Evolutionary conservation across 139 green algal species (phyloP), one percentile per base, ranked within the genome.

Genomic region (Astrephomene gubernaculifera): DNA sequence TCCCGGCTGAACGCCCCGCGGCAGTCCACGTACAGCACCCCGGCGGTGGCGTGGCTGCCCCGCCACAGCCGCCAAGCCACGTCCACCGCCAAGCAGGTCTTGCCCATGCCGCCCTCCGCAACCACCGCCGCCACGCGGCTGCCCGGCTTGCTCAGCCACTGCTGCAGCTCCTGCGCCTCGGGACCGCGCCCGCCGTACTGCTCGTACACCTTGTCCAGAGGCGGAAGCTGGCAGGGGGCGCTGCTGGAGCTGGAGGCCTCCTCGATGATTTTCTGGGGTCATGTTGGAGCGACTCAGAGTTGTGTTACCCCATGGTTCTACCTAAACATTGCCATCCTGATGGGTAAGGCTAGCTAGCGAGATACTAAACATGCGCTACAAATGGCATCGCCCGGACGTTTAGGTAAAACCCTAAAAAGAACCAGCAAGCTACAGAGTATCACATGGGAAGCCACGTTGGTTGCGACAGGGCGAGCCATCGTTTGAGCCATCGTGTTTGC

Each of bases 81-180:
- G 71, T 87, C 82, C 38, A 71, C 38, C 3, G 82, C 82, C 44
- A 87, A 36, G 38, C 41, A 74, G 10, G 82, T 81, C 82, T 87
- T 87, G 82, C 82, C 82, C 54, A 76, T 39, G 54, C 82, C 82
- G 45, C 68, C 82, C 1, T 29, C 69, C 22, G 45, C 81, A 25
- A 87, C 44, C 21, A 87, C 22, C 10, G 54, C 63, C 33, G 79
- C 27, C 21, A 54, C 52, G 21, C 69, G 52, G 38, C 31, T 36
- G 35, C 24, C 54, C 12, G 54, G 27, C 22, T 67, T 75, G 21
- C 45, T 33, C 29, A 79, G 33, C 39, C 31, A 39, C 33, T 43
- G 44, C 45, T 1, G 10, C 33, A 79, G n/a, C 39, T 44, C 71
- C 12, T 61, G 39, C 31, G 71, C 71, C 45, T 79, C 71, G 5